Conservation (phyloP, 1,284 basidiomycete species). For the Paramarasmius palmivorus region DNA sequence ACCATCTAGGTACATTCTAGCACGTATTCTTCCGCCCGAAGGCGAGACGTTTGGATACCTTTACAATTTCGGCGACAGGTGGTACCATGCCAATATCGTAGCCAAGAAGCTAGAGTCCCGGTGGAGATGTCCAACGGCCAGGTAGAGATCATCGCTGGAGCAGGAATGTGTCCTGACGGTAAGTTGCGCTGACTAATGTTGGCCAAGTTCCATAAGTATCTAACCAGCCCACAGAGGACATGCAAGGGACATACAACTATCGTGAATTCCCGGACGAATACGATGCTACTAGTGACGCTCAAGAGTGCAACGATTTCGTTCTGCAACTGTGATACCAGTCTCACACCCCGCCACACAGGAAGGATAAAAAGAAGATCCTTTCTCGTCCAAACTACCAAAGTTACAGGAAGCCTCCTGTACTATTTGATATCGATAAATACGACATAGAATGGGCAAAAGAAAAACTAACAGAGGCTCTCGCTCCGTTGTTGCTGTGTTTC, state of each 20-base stretch:
- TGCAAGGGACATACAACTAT: too few species aligned
- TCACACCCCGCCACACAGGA: slow-evolving; percentile 1
- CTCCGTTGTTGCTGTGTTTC: background rate
- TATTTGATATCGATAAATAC: slow-evolving; percentile 24
- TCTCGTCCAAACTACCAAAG: slow-evolving; percentile 25
- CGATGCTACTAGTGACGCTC: too few species aligned
- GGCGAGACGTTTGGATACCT: slow-evolving; percentile 27
- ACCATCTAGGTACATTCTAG: slow-evolving; percentile 25
- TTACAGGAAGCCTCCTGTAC: slow-evolving; percentile 24
- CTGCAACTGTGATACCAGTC: too few species aligned
- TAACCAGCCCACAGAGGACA: too few species aligned
- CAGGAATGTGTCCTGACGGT: slow-evolving; percentile 31
- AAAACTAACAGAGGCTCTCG: slow-evolving; percentile 22
- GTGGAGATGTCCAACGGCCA: slow-evolving; percentile 25
- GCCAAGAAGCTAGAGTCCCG: slow-evolving; percentile 28
- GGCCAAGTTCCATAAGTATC: background rate
- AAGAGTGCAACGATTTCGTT: too few species aligned
- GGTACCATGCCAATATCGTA: slow-evolving; percentile 25
- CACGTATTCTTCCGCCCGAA: slow-evolving; percentile 24
- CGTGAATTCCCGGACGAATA: too few species aligned
- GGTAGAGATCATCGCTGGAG: slow-evolving; percentile 27
- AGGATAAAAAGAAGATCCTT: slow-evolving; percentile 25
- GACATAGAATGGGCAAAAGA: slow-evolving; percentile 20
- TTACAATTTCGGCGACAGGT: slow-evolving; percentile 31
- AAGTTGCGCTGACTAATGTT: slow-evolving; percentile 5